phyloP scores from a whole-genome alignment of 306 rosid genomes.

The Fragaria vesca region DNA sequence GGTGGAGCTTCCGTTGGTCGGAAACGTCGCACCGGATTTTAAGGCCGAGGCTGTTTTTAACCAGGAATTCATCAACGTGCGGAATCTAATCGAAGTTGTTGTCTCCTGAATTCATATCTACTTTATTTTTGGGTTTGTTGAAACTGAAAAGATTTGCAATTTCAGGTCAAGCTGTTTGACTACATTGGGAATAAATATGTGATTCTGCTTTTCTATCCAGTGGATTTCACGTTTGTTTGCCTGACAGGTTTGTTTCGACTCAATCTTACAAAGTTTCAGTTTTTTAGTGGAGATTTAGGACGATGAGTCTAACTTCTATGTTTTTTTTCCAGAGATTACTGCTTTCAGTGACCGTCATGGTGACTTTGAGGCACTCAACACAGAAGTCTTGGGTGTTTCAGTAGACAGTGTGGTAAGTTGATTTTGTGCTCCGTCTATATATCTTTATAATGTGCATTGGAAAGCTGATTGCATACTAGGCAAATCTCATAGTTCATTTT shows the following conservation, averaged over 20 bases:
- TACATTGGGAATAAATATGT: conserved; percentile 90
- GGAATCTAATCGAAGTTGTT: background rate
- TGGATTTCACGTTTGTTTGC: conserved; percentile 95
- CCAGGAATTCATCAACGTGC: conserved; percentile 81
- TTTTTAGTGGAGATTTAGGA: conserved; percentile 1
- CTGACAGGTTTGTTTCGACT: conserved; percentile 68
- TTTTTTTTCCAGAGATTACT: conserved; percentile 63
- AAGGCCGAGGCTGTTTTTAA: conserved; percentile 94
- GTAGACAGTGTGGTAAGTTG: conserved; percentile 80
- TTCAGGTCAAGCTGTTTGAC: conserved; percentile 87
- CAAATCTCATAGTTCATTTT: no score
- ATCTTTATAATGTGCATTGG: background rate
- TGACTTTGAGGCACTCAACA: conserved; percentile 64
- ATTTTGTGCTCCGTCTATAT: background rate
- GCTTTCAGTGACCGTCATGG: conserved; percentile 89
- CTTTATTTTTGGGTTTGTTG: background rate
- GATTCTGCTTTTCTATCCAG: conserved; percentile 87
- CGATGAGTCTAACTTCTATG: background rate
- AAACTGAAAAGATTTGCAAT: conserved; percentile 7
- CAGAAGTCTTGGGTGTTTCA: conserved; percentile 87
- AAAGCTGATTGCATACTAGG: background rate
- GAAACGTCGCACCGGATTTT: conserved; percentile 77
- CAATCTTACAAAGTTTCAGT: conserved; percentile 8
- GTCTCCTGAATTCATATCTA: no score
- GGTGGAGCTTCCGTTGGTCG: conserved; percentile 69